Evolutionary conservation across 768 basidiomycete species (phyloP).

Genomic region (Mycena alexandri): DNA sequence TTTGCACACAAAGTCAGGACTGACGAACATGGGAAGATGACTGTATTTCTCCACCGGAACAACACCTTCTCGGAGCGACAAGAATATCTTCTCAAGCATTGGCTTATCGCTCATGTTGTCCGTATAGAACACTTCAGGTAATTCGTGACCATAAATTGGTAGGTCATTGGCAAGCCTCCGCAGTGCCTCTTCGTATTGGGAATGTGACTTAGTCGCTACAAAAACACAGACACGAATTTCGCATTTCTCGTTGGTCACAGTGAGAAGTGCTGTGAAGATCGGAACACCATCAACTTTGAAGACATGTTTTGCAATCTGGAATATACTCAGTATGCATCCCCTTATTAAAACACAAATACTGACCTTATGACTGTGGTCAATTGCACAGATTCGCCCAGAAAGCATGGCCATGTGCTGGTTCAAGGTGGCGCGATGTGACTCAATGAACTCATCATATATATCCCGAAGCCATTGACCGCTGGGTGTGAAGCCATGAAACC

Average conservation of each 20-base stretch:
- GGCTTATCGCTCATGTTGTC: conserved; percentile 8
- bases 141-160: background rate
- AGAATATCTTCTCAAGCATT: conserved; percentile 32
- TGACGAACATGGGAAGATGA: conserved; percentile 36
- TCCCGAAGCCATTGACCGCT: conserved; percentile 35
- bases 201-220: conserved; percentile 25
- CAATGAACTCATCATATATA: conserved; percentile 39
- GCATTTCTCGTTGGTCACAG: conserved; percentile 44
- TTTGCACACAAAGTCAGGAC: conserved; percentile 31
- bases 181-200: conserved; percentile 18
- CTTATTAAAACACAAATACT: background rate
- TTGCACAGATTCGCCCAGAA: conserved; percentile 36
- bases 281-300: conserved; percentile 43
- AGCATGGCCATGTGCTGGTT: conserved; percentile 45
- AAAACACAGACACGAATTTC: conserved; percentile 37
- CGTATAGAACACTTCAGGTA: background rate
- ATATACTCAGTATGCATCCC: background rate
- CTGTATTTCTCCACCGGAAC: conserved; percentile 40
- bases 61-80: conserved; percentile 35
- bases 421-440: conserved; percentile 25
- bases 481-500: conserved; percentile 35
- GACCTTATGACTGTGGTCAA: conserved; percentile 42
- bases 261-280: conserved; percentile 44
- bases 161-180: conserved; percentile 2
- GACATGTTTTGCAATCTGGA: conserved; percentile 45